Evolutionary conservation across 306 rosid genomes (phyloP).

Genomic region (Hippophae tibetana): DNA sequence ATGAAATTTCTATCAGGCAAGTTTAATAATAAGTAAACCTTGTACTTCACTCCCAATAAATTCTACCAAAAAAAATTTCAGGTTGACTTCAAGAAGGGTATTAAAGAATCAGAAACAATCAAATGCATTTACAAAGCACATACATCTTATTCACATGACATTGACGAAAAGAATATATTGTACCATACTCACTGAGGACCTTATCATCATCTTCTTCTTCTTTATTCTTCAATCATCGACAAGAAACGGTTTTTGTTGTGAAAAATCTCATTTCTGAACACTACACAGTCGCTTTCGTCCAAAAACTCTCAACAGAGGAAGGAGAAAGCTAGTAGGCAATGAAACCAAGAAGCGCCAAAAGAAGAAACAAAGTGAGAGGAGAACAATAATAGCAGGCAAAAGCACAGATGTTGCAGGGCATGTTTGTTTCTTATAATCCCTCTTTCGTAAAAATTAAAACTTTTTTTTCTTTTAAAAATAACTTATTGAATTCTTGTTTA

Average conservation of each 20-base stretch:
- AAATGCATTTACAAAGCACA: not conserved
- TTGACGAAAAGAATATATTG: not conserved
- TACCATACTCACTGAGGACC: not conserved
- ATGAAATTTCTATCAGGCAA: not conserved
- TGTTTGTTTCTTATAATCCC: conserved; percentile 24
- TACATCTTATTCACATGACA: not conserved
- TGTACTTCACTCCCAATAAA: conserved; percentile 23
- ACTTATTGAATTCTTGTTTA: not conserved
- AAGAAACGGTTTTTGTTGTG: not conserved
- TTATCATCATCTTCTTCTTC: not conserved
- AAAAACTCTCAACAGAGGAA: not conserved
- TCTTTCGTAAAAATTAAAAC: not conserved
- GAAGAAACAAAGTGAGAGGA: conserved; percentile 29
- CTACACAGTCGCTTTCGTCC: not conserved
- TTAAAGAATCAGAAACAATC: not conserved
- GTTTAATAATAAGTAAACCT: conserved; percentile 1
- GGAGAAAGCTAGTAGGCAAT: conserved; percentile 22
- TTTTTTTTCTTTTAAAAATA: not conserved
- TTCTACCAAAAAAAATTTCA: not conserved
- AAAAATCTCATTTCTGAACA: conserved; percentile 14
- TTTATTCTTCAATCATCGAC: not conserved
- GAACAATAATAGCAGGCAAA: conserved; percentile 24
- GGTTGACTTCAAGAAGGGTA: not conserved
- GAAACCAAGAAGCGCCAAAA: conserved; percentile 18
- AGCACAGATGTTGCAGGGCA: conserved; percentile 21